A percentile compares a stretch with the other conserved stretches of the same genome.
These are phyloP conservation scores for Amphirosellinia nigrospora DNA, from an alignment of 495 filamentous ascomycete genomes.

Conservation along the genomic window DNA sequence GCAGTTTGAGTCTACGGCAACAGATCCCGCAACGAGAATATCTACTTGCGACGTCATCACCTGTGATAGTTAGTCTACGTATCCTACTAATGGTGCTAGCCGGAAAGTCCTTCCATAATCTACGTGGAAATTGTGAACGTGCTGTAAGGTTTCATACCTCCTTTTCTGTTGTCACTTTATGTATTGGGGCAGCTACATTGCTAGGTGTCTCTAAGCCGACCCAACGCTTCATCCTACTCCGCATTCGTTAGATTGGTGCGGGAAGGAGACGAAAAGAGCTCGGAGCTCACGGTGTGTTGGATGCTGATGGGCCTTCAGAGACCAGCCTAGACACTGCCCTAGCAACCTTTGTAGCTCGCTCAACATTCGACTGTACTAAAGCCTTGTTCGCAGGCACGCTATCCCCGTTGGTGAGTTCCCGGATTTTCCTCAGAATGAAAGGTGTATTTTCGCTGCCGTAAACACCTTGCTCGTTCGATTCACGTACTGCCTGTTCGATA, in stretches of 20 bases:
- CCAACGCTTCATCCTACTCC: constrained; percentile 33
- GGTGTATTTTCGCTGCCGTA: constrained; percentile 85
- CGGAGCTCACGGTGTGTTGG: constrained; percentile 36
- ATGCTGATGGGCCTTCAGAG: constrained; percentile 27
- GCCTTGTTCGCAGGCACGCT: constrained; percentile 78
- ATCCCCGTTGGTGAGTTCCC: constrained; percentile 73
- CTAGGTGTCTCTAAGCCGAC: constrained; percentile 12
- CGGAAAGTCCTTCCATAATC: not conserved
- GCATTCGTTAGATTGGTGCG: constrained; percentile 29
- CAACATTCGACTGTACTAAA: constrained; percentile 80
- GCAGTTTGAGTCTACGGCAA: constrained; percentile 88
- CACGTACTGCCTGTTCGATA: constrained; percentile 74
- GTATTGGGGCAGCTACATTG: constrained; percentile 25
- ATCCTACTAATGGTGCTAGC: not conserved
- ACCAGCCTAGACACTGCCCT: constrained; percentile 71
- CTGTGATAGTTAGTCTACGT: constrained; percentile 33
- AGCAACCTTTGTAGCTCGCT: constrained; percentile 78
- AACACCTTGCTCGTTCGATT: constrained; percentile 72
- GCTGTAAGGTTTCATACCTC: constrained; percentile 32
- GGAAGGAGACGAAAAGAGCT: constrained; percentile 23
- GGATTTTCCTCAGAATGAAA: constrained; percentile 82
- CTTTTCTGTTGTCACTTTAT: constrained; percentile 20
- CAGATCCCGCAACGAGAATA: constrained; percentile 85
- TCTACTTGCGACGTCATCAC: constrained; percentile 49
- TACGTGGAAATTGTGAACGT: not conserved